Conservation (phyloP, 441 rosid species). For the Adansonia rubrostipa region DNA sequence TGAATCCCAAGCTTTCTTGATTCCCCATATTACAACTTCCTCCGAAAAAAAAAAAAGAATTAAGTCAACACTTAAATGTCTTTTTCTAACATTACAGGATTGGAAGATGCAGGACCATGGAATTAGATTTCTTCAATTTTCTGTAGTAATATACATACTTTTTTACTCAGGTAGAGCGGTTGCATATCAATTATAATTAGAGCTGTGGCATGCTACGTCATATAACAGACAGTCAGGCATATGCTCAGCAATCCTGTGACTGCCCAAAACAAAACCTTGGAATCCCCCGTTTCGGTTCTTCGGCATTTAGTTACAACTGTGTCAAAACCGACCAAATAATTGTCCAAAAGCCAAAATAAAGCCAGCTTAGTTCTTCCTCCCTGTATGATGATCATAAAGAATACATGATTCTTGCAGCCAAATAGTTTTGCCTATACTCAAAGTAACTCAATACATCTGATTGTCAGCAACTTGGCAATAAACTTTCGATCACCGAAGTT, state of each 20-base stretch:
- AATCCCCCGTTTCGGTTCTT: slow-evolving; percentile 31
- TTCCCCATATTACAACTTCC: too few species aligned
- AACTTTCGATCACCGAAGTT: slow-evolving; percentile 9
- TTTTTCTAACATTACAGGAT: not conserved
- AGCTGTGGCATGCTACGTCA: slow-evolving; percentile 17
- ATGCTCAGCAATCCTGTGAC: slow-evolving; percentile 29
- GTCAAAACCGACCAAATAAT: slow-evolving; percentile 37
- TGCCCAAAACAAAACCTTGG: slow-evolving; percentile 36
- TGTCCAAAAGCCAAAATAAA: slow-evolving; percentile 21
- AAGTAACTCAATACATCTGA: slow-evolving; percentile 1
- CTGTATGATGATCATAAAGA: slow-evolving; percentile 24
- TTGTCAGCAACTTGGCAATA: slow-evolving; percentile 22
- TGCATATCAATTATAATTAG: slow-evolving; percentile 32
- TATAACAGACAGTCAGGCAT: not conserved
- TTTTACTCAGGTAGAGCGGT: not conserved
- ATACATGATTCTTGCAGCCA: slow-evolving; percentile 37
- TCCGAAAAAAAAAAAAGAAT: too few species aligned
- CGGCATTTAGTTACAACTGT: slow-evolving; percentile 51
- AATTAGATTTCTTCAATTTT: slow-evolving; percentile 20
- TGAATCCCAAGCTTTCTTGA: too few species aligned
- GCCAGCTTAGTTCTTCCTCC: slow-evolving; percentile 25
- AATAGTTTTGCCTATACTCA: not conserved
- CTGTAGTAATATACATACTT: slow-evolving; percentile 29
- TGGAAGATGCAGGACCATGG: slow-evolving; percentile 16
- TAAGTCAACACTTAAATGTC: not conserved